These are phyloP conservation scores for Polytolypa hystricis DNA, from an alignment of 2,329 filamentous ascomycete genomes.

Conservation along the genomic window DNA sequence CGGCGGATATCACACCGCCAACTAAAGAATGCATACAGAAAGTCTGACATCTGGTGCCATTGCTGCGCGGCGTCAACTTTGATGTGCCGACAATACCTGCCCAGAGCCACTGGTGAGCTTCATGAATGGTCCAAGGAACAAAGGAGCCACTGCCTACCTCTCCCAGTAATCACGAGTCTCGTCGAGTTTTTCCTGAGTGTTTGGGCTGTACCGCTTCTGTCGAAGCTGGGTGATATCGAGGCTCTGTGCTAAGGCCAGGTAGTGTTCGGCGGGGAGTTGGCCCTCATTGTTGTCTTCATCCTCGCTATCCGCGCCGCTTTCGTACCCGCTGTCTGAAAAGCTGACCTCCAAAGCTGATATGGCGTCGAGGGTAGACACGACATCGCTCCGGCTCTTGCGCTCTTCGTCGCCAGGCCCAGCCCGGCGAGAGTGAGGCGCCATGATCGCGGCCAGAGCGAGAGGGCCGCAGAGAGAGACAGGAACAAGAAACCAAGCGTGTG, in stretches of 20 bases:
- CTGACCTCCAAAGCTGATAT: slow-evolving; percentile 11
- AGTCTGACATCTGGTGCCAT: slow-evolving; percentile 17
- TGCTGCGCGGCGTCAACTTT: slow-evolving; percentile 13
- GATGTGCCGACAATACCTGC: slow-evolving; percentile 16
- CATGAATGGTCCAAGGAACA: background rate
- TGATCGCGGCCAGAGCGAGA: slow-evolving; percentile 4
- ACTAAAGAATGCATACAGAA: slow-evolving; percentile 16
- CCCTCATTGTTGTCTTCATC: slow-evolving; percentile 9
- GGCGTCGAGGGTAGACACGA: slow-evolving; percentile 9
- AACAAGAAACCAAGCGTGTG: background rate
- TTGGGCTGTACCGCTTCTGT: slow-evolving; percentile 19
- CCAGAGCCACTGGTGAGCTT: slow-evolving; percentile 2
- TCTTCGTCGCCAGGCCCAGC: slow-evolving; percentile 5
- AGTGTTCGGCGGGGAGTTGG: slow-evolving; percentile 14
- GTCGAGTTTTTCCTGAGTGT: slow-evolving; percentile 18
- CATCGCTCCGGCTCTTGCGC: slow-evolving; percentile 12
- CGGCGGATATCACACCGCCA: slow-evolving; percentile 14
- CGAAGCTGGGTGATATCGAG: slow-evolving; percentile 18
- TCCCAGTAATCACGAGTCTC: slow-evolving; percentile 17
- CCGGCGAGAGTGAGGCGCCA: slow-evolving; percentile 8
- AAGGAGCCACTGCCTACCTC: slow-evolving; percentile 9
- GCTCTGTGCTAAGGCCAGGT: slow-evolving; percentile 15
- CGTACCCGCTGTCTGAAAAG: slow-evolving; percentile 13
- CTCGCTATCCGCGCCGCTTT: slow-evolving; percentile 9
- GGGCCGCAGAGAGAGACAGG: background rate